phyloP scores from a whole-genome alignment of 495 filamentous ascomycete genomes.

The Bryoglossum gracile region DNA sequence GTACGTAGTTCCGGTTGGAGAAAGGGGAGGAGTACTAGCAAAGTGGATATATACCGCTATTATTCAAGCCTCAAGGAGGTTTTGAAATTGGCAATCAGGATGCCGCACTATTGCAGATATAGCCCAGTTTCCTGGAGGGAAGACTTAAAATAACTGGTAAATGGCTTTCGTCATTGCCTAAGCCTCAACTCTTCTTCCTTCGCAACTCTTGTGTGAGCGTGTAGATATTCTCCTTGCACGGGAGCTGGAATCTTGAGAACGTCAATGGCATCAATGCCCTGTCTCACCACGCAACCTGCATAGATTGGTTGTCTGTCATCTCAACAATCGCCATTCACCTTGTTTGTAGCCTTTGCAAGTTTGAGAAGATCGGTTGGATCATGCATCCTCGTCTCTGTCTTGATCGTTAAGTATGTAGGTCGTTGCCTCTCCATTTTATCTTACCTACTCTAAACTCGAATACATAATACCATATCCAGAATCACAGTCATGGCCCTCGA shows the following conservation, averaged over 20 bases:
- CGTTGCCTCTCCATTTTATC: not conserved
- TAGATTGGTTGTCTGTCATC: slow-evolving; percentile 31
- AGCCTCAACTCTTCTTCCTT: slow-evolving; percentile 4
- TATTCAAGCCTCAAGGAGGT: slow-evolving; percentile 28
- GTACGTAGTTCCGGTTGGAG: no score
- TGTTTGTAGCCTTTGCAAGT: not conserved
- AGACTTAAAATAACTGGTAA: slow-evolving; percentile 28
- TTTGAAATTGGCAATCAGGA: slow-evolving; percentile 29
- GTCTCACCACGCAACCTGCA: slow-evolving; percentile 39
- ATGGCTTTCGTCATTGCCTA: slow-evolving; percentile 39
- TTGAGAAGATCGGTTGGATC: not conserved
- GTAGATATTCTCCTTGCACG: slow-evolving; percentile 28
- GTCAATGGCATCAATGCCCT: slow-evolving; percentile 43
- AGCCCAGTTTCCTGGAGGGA: slow-evolving; percentile 28
- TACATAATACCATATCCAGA: slow-evolving; percentile 42
- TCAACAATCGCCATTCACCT: not conserved
- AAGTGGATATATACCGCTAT: slow-evolving; percentile 19
- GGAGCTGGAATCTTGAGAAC: slow-evolving; percentile 41
- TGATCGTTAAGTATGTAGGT: not conserved
- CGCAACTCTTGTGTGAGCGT: not conserved
- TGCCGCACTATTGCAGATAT: slow-evolving; percentile 34
- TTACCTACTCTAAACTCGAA: not conserved
- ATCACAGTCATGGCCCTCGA: slow-evolving; percentile 34
- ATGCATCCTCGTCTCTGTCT: slow-evolving; percentile 22
- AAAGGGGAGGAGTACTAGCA: no score